Evolutionary conservation across 2,329 filamentous ascomycete genomes (phyloP).

Genomic region (Dactylella cylindrospora): DNA sequence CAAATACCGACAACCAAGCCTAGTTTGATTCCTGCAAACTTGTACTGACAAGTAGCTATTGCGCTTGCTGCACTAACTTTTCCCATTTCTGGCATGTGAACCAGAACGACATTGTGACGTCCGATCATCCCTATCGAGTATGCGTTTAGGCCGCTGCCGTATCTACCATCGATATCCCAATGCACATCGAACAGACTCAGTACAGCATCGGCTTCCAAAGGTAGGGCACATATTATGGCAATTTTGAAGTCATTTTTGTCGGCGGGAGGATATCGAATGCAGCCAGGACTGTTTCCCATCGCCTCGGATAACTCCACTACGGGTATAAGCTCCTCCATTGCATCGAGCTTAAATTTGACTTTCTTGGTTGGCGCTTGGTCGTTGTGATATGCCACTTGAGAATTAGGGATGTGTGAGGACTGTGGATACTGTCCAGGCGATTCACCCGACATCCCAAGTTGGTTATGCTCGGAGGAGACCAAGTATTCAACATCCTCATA

Average conservation of each 20-base stretch:
- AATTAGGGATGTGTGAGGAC: constrained; percentile 2
- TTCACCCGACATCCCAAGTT: background rate
- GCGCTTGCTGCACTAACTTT: constrained; percentile 49
- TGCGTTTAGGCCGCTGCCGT: constrained; percentile 45
- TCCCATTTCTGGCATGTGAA: constrained; percentile 49
- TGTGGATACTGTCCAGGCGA: background rate
- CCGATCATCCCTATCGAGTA: constrained; percentile 50
- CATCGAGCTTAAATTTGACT: background rate
- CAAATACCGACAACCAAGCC: constrained; percentile 54
- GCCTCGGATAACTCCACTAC: too few relatives aligned
- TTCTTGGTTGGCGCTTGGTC: constrained; percentile 1
- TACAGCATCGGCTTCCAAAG: constrained; percentile 48
- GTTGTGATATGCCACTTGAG: background rate
- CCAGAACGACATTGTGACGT: constrained; percentile 49
- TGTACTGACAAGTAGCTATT: constrained; percentile 50
- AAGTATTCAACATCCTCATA: background rate
- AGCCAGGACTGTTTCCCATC: background rate
- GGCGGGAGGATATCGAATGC: background rate
- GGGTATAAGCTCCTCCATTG: background rate
- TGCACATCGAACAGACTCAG: constrained; percentile 47
- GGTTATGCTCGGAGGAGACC: background rate
- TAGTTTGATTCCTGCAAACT: constrained; percentile 51
- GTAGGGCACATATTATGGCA: constrained; percentile 51
- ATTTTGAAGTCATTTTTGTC: constrained; percentile 47
- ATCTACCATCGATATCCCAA: constrained; percentile 45